Base-by-base conservation (phyloP, 2,329 filamentous ascomycete genomes). In the Tolypocladium tropicale region DNA sequence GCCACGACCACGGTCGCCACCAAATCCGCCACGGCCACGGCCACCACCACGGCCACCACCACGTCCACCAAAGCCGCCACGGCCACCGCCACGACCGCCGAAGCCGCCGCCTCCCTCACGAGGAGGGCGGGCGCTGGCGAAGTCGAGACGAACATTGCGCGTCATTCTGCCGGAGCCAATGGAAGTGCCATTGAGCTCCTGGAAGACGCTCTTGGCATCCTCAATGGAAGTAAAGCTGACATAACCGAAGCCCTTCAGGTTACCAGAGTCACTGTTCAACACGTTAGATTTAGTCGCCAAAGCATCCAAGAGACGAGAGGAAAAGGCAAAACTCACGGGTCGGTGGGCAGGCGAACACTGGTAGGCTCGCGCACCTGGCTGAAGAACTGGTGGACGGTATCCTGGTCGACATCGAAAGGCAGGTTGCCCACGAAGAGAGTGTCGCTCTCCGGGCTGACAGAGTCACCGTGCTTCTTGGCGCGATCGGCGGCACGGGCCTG, bases 361-460 rank as follows among this genome's bases (percentile, higher is more conserved):
- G 86, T 82, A 69, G 94, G 83, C 68, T 78, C 80, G 62, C 84
- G 83, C 64, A 85, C 80, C 63, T 87, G 81, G 65, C 77, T 76
- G 78, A 96, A 96, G 70, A 88, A 84, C 64, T 86, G 82, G 60
- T 79, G 80, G 63, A 96, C 80, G 61, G 78, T 75, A 56, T 92
- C 87, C 76, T 95, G 88, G 66, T 87, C 84, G 66, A 86, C 84
- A 61, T 89, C 84, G 75, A 95, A 96, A 53, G 89, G 85, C 63
- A 96, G 77, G 80, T 96, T 96, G 66, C 91, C 92, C 62, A 96
- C 84, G 74, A 94, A 96, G 58, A 96, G 81, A 46, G 92, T 96
- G 63, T 92, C 88, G 70, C 85, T 89, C 70, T 89, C 86, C 60
- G 88, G 82, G 78, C 87, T 92, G 68, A 85, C 77, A 64, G 82